Evolutionary conservation across 495 filamentous ascomycete genomes (phyloP).

Genomic region (Mycothermus thermophilus): DNA sequence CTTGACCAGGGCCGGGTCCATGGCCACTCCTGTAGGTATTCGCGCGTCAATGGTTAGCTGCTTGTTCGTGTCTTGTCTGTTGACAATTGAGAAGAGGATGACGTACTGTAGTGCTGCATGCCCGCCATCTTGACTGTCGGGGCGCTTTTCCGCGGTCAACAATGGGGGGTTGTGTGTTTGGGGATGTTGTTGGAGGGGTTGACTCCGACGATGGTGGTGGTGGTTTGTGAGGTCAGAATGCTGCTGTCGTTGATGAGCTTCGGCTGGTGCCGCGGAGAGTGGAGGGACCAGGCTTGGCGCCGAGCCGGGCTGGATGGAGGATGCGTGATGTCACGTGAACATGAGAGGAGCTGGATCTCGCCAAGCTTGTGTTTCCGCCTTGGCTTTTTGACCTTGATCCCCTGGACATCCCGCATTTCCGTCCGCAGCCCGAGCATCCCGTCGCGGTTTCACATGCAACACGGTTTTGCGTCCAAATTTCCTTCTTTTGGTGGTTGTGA

Average conservation of each 20-base stretch:
- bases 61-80: not conserved
- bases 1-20: slow-evolving; percentile 70
- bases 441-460: too few relatives aligned
- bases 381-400: too few relatives aligned
- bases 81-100: slow-evolving; percentile 2
- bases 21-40: slow-evolving; percentile 34
- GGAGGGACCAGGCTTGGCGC: slow-evolving; percentile 19
- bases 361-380: too few relatives aligned
- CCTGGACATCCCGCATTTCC: too few relatives aligned
- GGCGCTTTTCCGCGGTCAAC: too few relatives aligned
- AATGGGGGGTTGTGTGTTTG: too few relatives aligned
- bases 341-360: too few relatives aligned
- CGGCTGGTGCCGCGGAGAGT: not conserved
- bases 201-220: slow-evolving; percentile 1
- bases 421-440: too few relatives aligned
- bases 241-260: slow-evolving; percentile 9
- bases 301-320: slow-evolving; percentile 39
- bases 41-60: slow-evolving; percentile 2
- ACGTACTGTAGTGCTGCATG: slow-evolving; percentile 30
- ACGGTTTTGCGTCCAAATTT: too few relatives aligned
- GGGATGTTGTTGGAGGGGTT: too few relatives aligned
- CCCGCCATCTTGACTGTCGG: slow-evolving; percentile 30
- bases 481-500: too few relatives aligned
- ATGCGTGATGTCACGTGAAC: not conserved
- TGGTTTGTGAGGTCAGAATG: slow-evolving; percentile 1